Conservation (phyloP, 1,284 basidiomycete genomes). For the Moesziomyces sp. region DNA sequence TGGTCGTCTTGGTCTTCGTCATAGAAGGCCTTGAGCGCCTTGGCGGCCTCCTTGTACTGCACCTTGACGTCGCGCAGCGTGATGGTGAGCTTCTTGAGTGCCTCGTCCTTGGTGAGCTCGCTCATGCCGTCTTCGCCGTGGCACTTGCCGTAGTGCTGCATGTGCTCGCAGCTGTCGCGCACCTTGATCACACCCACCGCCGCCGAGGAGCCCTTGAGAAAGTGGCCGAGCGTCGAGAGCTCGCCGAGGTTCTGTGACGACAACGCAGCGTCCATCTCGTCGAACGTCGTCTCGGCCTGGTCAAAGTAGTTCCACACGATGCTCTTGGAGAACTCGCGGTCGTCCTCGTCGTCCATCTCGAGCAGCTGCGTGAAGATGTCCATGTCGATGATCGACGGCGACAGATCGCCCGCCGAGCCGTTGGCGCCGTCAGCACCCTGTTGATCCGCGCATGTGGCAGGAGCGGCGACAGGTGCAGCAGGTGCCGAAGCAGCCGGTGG, state of each 20-base stretch:
- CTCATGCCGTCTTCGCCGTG: slow-evolving; percentile 67
- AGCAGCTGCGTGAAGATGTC: slow-evolving; percentile 85
- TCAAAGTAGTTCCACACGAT: slow-evolving; percentile 85
- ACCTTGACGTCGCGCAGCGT: slow-evolving; percentile 59
- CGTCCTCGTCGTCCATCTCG: slow-evolving; percentile 85
- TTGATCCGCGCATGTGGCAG: not conserved
- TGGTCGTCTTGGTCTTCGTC: slow-evolving; percentile 57
- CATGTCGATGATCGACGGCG: slow-evolving; percentile 75
- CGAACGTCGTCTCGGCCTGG: slow-evolving; percentile 75
- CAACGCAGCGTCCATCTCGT: slow-evolving; percentile 81
- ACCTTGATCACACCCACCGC: slow-evolving; percentile 85
- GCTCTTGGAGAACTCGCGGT: slow-evolving; percentile 79
- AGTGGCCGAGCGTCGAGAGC: slow-evolving; percentile 85
- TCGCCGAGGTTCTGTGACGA: slow-evolving; percentile 73
- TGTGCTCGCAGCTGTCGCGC: slow-evolving; percentile 83
- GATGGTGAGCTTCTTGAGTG: slow-evolving; percentile 43
- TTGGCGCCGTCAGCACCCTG: slow-evolving; percentile 35
- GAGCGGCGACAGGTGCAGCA: not conserved
- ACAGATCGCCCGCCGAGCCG: slow-evolving; percentile 42
- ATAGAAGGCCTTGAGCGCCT: slow-evolving; percentile 66
- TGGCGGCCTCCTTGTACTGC: slow-evolving; percentile 62
- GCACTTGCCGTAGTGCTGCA: slow-evolving; percentile 81
- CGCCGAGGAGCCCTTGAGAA: slow-evolving; percentile 92
- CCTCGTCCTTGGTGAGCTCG: slow-evolving; percentile 45
- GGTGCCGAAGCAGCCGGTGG: not conserved